Evolutionary conservation across 2,329 filamentous ascomycete genomes (phyloP).

Genomic region (Xylariaceae sp.): DNA sequence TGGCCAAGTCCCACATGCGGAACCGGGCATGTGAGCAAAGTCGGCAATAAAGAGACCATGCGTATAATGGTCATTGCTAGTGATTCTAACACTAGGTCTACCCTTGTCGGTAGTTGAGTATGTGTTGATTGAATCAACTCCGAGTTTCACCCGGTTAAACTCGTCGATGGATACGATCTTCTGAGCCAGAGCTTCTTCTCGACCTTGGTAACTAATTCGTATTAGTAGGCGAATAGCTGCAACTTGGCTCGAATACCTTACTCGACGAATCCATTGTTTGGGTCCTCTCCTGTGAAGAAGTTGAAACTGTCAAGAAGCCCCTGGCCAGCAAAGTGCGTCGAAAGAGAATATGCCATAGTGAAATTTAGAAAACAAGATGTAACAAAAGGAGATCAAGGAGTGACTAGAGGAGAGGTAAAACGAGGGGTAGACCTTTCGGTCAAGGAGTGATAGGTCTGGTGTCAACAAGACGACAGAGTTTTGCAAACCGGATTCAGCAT

Average conservation of each 20-base stretch:
- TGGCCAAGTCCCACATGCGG: conserved; percentile 75
- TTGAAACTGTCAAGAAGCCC: conserved; percentile 50
- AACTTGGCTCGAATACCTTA: conserved; percentile 52
- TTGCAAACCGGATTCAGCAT: conserved; percentile 8
- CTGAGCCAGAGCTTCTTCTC: conserved; percentile 45
- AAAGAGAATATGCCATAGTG: conserved; percentile 39
- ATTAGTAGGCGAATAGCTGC: not conserved
- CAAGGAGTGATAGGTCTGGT: conserved; percentile 31
- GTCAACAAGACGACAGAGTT: conserved; percentile 16
- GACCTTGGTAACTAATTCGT: conserved; percentile 50
- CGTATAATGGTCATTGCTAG: conserved; percentile 67
- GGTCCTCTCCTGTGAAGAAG: conserved; percentile 61
- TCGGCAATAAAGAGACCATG: conserved; percentile 75
- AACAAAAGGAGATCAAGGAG: conserved; percentile 30
- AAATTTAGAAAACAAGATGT: conserved; percentile 1
- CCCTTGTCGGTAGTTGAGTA: conserved; percentile 47
- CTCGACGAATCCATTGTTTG: conserved; percentile 70
- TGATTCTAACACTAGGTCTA: conserved; percentile 68
- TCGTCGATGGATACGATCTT: conserved; percentile 52
- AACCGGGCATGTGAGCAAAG: conserved; percentile 74
- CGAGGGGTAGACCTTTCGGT: conserved; percentile 24
- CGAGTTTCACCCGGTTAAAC: conserved; percentile 51
- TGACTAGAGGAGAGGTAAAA: conserved; percentile 33
- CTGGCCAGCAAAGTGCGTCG: conserved; percentile 41
- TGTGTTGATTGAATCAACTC: conserved; percentile 50